A percentile compares a stretch with the other conserved stretches of the same genome.
Conservation (phyloP, 2,329 filamentous ascomycete species). For the Hypoxylon sp. region DNA sequence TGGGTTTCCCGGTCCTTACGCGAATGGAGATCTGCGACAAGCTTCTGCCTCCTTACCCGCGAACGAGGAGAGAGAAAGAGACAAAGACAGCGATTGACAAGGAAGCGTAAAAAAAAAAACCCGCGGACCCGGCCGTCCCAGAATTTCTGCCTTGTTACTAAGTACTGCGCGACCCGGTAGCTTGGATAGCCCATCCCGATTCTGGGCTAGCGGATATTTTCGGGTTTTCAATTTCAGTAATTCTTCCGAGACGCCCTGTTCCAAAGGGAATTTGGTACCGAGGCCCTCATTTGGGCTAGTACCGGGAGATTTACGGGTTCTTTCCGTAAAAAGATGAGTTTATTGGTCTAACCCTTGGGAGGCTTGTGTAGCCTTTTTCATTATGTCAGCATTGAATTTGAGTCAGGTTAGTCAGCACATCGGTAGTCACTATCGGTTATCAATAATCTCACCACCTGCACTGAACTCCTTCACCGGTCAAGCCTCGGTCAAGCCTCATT, state of each 20-base stretch:
- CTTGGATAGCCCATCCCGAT: constrained; percentile 38
- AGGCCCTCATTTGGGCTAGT: constrained; percentile 9
- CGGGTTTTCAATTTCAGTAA: constrained; percentile 28
- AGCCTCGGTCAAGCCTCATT: constrained; percentile 6
- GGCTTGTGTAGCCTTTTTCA: neutral
- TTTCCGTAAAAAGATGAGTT: neutral
- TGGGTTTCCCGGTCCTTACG: constrained; percentile 10
- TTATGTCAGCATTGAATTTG: constrained; percentile 5
- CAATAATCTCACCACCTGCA: constrained; percentile 1
- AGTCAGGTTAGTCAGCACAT: constrained; percentile 10
- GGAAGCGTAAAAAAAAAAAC: neutral
- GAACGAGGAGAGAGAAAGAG: neutral
- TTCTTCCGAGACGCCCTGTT: constrained; percentile 16
- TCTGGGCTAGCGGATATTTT: constrained; percentile 31
- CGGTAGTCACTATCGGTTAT: neutral
- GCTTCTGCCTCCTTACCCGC: constrained; percentile 22
- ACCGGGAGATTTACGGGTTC: constrained; percentile 6
- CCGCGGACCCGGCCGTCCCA: constrained; percentile 28
- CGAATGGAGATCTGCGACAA: constrained; percentile 32
- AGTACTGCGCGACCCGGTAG: constrained; percentile 34
- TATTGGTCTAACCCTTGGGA: neutral
- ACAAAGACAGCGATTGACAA: constrained; percentile 1
- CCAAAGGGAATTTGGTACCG: constrained; percentile 27
- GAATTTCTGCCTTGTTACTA: neutral
- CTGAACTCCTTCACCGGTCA: constrained; percentile 5